These are phyloP conservation scores for Suaeda aralocaspica DNA, from an alignment of 148 eudicot species.

Conservation along the genomic window DNA sequence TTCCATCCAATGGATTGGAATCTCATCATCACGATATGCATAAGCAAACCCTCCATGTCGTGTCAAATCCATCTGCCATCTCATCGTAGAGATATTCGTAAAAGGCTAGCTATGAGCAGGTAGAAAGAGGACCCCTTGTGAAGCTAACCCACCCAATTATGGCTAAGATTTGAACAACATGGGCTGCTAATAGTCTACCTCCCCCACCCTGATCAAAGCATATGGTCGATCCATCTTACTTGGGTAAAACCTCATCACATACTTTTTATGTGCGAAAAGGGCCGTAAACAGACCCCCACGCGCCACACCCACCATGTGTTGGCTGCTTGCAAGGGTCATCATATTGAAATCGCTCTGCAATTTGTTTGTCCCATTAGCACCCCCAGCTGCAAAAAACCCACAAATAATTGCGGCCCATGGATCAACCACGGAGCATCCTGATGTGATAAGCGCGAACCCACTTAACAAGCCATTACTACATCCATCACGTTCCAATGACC, in stretches of 20 bases:
- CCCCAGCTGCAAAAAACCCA: slow-evolving; percentile 49
- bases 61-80: slow-evolving; percentile 64
- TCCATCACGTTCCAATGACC: slow-evolving; percentile 42
- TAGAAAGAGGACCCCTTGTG: slow-evolving; percentile 56
- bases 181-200: slow-evolving; percentile 47
- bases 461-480: slow-evolving; percentile 39
- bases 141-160: slow-evolving; percentile 52
- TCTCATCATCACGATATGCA: slow-evolving; percentile 44
- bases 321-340: slow-evolving; percentile 69
- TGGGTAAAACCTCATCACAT: slow-evolving; percentile 52
- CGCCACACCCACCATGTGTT: slow-evolving; percentile 68
- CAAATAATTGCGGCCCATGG: slow-evolving; percentile 41
- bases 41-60: slow-evolving; percentile 69
- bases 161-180: slow-evolving; percentile 48
- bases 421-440: slow-evolving; percentile 43
- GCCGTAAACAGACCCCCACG: slow-evolving; percentile 62
- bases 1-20: slow-evolving; percentile 14
- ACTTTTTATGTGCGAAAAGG: slow-evolving; percentile 43
- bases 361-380: slow-evolving; percentile 44
- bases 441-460: slow-evolving; percentile 44
- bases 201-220: slow-evolving; percentile 73
- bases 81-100: slow-evolving; percentile 54
- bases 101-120: slow-evolving; percentile 36
- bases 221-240: slow-evolving; percentile 38
- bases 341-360: slow-evolving; percentile 35